Evolutionary conservation across 106 monocot genomes (phyloP), one percentile per base, ranked within the genome.

Genomic region (Dendrobium catenatum): DNA sequence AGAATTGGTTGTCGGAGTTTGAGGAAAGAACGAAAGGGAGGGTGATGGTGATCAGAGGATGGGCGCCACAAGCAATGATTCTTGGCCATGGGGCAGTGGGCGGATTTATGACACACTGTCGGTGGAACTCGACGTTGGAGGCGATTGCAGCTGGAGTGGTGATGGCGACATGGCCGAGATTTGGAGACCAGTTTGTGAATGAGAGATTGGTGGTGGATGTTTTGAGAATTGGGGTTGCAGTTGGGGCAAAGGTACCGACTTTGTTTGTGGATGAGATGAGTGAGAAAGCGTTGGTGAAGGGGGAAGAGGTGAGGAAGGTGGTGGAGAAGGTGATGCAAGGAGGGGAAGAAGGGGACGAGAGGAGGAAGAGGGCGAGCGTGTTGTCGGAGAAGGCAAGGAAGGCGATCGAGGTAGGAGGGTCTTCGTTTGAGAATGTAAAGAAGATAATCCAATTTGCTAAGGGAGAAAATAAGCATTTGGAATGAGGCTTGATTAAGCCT

Each of bases 41-140:
- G 73, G 73, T 74, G 49, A 15, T 80, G 42, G 4, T 80, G 18
- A 80, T 72, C 33, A 72, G 47, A 3, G 81, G 81, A 42, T 81
- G 81, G 81, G 81, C 81, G 6, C 81, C 81, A 46, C 81, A 81
- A 43, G 55, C 55, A 18, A 58, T 81, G 73, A 74, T 81, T 56
- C 51, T 80, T 9, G 22, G 31, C 4, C 48, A 73, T 46, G 40
- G 18, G 47, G 87, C 89, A 0, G 86, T 92, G 22, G 47, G 88
- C 4, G 37, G 37, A 37, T 37, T 37, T 37, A 37, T 37, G 37
- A 37, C 37, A 37, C 37, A 37, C 3, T 37, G 37, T 37, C 3
- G 37, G 37, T 37, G 37, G 37, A 37, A 37, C 3, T 37, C 37
- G 37, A 37, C 37, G 3, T 37, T 37, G 37, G 37, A 37, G 2